Conservation (phyloP, 257 asterid species). For the Ilex aquifolium region DNA sequence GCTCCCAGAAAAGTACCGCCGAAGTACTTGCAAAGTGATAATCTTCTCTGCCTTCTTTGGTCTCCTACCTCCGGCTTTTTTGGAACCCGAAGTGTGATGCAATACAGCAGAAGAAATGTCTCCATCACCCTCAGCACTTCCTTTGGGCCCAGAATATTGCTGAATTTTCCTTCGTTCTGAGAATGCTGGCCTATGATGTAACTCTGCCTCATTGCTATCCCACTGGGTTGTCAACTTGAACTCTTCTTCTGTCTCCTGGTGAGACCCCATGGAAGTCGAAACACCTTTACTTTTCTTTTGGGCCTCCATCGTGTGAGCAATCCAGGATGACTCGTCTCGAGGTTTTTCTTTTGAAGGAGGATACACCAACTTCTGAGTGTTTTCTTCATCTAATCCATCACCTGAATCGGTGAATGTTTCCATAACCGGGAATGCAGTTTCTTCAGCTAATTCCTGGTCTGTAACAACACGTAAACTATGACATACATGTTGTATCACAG, state of each 20-base stretch:
- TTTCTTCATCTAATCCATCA: slow-evolving; percentile 18
- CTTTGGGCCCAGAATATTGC: slow-evolving; percentile 32
- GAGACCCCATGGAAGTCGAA: slow-evolving; percentile 30
- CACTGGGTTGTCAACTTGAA: slow-evolving; percentile 41
- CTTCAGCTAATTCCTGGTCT: slow-evolving; percentile 51
- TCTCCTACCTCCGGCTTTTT: slow-evolving; percentile 38
- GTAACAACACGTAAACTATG: slow-evolving; percentile 55
- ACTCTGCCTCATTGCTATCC: slow-evolving; percentile 29
- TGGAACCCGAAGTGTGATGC: slow-evolving; percentile 26
- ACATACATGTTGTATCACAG: slow-evolving; percentile 50
- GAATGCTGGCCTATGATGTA: slow-evolving; percentile 17
- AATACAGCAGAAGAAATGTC: slow-evolving; percentile 31
- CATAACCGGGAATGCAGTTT: slow-evolving; percentile 20
- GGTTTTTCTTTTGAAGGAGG: slow-evolving; percentile 11
- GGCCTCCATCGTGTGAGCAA: slow-evolving; percentile 29
- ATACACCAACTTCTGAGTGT: slow-evolving; percentile 13
- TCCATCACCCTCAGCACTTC: slow-evolving; percentile 25
- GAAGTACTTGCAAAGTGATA: slow-evolving; percentile 62
- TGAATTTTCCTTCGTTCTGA: slow-evolving; percentile 26
- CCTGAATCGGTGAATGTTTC: slow-evolving; percentile 17
- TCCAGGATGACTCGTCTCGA: slow-evolving; percentile 38
- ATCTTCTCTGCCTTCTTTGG: slow-evolving; percentile 59
- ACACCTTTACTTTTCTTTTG: slow-evolving; percentile 47
- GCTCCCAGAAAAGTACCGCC: slow-evolving; percentile 74
- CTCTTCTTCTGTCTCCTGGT: slow-evolving; percentile 39